phyloP scores from a whole-genome alignment of 75 land plant species.

The Pinus taeda region DNA sequence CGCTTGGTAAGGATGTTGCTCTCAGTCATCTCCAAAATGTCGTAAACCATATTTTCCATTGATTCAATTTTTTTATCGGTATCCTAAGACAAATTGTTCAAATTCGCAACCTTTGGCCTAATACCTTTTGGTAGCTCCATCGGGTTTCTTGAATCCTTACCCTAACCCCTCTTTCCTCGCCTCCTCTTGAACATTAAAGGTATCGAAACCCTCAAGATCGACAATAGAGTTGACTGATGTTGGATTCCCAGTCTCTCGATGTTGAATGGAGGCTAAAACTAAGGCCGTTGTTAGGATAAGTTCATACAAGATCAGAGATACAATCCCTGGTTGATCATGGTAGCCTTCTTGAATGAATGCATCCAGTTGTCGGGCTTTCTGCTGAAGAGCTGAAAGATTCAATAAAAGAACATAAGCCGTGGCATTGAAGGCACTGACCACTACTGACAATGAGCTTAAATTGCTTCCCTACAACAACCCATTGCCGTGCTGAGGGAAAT shows the following conservation, averaged over 20 bases:
- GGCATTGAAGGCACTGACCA: too few species aligned
- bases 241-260: slow-evolving; percentile 9
- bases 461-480: too few species aligned
- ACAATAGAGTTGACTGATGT: background rate
- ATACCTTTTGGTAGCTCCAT: background rate
- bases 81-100: background rate
- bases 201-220: too few species aligned
- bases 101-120: background rate
- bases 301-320: slow-evolving; percentile 45
- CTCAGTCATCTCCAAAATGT: slow-evolving; percentile 69
- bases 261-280: slow-evolving; percentile 34
- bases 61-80: background rate
- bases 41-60: background rate
- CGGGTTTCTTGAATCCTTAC: background rate
- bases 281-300: slow-evolving; percentile 41
- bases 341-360: slow-evolving; percentile 17
- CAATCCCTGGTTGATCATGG: slow-evolving; percentile 6
- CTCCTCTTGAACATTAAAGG: background rate
- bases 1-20: slow-evolving; percentile 72
- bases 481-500: too few species aligned
- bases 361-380: slow-evolving; percentile 43
- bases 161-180: too few species aligned
- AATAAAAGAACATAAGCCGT: background rate
- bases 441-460: too few species aligned
- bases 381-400: slow-evolving; percentile 35